Conservation (phyloP, 371 early-diverging fungal species). For the Vairimorpha necatrix region DNA sequence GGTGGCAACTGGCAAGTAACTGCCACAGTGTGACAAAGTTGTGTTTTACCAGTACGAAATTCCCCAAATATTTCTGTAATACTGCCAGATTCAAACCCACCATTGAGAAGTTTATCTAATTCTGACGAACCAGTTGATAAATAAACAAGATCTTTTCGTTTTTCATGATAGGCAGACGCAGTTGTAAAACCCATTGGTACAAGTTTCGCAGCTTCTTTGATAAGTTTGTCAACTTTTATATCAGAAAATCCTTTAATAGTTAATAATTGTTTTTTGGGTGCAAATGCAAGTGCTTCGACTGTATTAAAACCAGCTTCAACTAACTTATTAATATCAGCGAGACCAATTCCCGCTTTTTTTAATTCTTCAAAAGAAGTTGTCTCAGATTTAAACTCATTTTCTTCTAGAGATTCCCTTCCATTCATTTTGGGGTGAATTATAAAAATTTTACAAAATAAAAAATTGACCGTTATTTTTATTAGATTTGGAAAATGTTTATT, state of each 20-base stretch:
- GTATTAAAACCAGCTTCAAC: constrained; percentile 84
- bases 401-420: constrained; percentile 63
- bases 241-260: constrained; percentile 93
- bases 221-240: constrained; percentile 90
- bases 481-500: no score
- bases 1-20: constrained; percentile 87
- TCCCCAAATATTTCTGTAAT: constrained; percentile 99
- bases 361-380: constrained; percentile 60
- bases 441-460: no score
- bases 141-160: constrained; percentile 75
- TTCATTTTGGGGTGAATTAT: constrained; percentile 54
- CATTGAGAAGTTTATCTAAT: constrained; percentile 83
- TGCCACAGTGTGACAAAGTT: constrained; percentile 91
- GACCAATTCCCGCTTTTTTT: constrained; percentile 74
- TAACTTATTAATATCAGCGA: constrained; percentile 76
- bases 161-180: constrained; percentile 82
- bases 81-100: constrained; percentile 92
- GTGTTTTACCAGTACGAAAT: constrained; percentile 97
- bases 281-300: constrained; percentile 86
- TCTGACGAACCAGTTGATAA: constrained; percentile 89
- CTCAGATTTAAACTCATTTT: constrained; percentile 53
- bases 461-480: no score
- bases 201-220: constrained; percentile 82
- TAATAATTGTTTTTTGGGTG: constrained; percentile 81
- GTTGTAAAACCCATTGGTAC: constrained; percentile 94